Base-by-base conservation (phyloP, 129 eudicot genomes). In the Centrapalus pauciflorus region DNA sequence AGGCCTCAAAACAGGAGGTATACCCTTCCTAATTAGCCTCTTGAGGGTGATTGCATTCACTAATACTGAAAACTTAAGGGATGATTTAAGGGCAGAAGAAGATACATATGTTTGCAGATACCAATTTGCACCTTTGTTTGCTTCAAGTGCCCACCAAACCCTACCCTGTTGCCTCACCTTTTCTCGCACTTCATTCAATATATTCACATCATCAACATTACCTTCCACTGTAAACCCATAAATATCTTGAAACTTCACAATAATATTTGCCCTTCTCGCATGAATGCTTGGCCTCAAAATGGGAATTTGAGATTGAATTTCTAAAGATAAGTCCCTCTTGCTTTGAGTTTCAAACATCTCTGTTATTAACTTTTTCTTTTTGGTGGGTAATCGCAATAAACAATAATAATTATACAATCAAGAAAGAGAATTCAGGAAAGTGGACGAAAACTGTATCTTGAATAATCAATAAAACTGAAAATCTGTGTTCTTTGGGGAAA, bases 141-240 rank as follows among this genome's bases (percentile, higher is more conserved):
- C 96, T 76, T 91, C 98, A 68, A 91, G 41, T 33, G 87, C 86
- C 96, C 96, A 92, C 98, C 98, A 92, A 46, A 86, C 96, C 79
- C 63, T 81, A 60, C 89, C 96, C 52, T 92, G 98, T 66, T 92
- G 70, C 85, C 89, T 88, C 69, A 88, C 98, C 66, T 88, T 92
- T 72, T 92, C 98, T 13, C 98, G 79, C 58, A 92, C 98, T 52
- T 92, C 98, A 80, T 92, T 92, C 84, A 92, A 73, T 61, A 85
- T 78, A 54, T 92, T 92, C 1, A 88, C 98, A 81, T 92, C 98
- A 80, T 92, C 98, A 34, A 92, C 98, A 92, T 92, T 88, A 6
- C 98, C 98, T 85, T 92, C 98, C 21, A 92, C 98, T 5, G 90
- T 85, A 69, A 92, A 92, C 43, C 95, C 96, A 78, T 92, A 92